Base-by-base conservation (phyloP, 345 rosid genomes). In the Mercurialis annua region DNA sequence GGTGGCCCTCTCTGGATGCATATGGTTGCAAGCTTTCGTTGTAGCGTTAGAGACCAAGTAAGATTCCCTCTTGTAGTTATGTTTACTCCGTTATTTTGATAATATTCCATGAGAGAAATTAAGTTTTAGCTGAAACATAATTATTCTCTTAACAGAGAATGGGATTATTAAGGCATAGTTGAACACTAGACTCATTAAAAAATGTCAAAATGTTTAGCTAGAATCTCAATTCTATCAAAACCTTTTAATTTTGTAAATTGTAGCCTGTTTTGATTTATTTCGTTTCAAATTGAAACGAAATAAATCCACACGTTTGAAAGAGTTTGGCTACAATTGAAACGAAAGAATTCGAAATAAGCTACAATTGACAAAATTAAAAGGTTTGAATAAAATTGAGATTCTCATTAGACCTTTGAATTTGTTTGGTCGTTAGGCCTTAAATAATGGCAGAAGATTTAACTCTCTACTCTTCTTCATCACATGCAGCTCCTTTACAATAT, bases 1-100 rank as follows among this genome's bases (percentile, higher is more conserved):
- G 96, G 97, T 91, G 66, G 99, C 92, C 47, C 96, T 94, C 66
- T 91, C 99, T 15, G 98, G 99, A 71, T 89, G 92, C 76, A 90
- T 94, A 77, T 94, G 99, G 98, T 81, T 94, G 80, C 99, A 94
- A 81, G 99, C 98, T 46, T 91, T 91, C 66, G 98, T 94, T 67
- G 91, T 94, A 69, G 77, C 92, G 62, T 65, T 89, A 51, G 99
- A 94, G 84, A 94, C 99, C 76, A 94, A 87, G 98, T 89, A 88
- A 70, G 89, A 79, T 40, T 70, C 58, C 31, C 1, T 65, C 38
- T 51, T 21, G 38, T 47, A 24, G 18, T 12, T 44, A 6, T 49
- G 20, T 66, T 27, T 51, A 18, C 20, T 38, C n/a, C 27, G 27
- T 44, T 17, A 50, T 27, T 62, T 46, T 17, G 2, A 15, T 15